Percentiles rank a stretch among this genome's conserved stretches.
phyloP scores from a whole-genome alignment of 352 stramenopile genomes.

The Hyaloperonospora brassicae region DNA sequence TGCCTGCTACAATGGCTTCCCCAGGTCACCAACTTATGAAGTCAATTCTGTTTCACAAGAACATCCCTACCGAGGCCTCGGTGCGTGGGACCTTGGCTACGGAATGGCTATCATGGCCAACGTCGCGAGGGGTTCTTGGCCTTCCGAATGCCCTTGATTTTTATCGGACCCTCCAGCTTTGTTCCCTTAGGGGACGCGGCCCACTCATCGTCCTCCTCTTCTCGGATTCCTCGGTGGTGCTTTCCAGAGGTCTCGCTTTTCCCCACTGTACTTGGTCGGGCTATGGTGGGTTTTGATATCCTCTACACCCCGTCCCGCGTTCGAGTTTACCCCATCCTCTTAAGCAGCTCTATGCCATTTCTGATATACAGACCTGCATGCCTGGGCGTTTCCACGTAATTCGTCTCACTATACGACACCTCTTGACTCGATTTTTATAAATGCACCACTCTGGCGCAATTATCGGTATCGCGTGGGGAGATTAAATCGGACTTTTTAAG shows the following conservation, averaged over 20 bases:
- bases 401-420: no score
- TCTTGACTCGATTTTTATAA: no score
- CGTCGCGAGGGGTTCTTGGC: slow-evolving; percentile 4
- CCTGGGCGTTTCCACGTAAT: no score
- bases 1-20: not conserved
- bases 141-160: slow-evolving; percentile 2
- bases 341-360: no score
- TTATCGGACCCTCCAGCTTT: slow-evolving; percentile 4
- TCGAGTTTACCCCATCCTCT: no score
- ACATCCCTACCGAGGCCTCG: not conserved
- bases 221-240: slow-evolving; percentile 6
- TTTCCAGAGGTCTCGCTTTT: not conserved
- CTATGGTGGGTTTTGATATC: slow-evolving; percentile 4
- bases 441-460: no score
- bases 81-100: not conserved
- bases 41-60: slow-evolving; percentile 9
- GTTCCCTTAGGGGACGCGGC: slow-evolving; percentile 10
- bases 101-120: slow-evolving; percentile 11
- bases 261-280: not conserved
- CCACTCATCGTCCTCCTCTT: not conserved
- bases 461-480: no score
- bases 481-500: no score
- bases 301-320: slow-evolving; percentile 4
- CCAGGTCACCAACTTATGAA: slow-evolving; percentile 3
- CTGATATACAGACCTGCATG: no score